Evolutionary conservation across 305 asterid species (phyloP), one percentile per base, ranked within the genome.

Genomic region (Solanum aculeatissimum): DNA sequence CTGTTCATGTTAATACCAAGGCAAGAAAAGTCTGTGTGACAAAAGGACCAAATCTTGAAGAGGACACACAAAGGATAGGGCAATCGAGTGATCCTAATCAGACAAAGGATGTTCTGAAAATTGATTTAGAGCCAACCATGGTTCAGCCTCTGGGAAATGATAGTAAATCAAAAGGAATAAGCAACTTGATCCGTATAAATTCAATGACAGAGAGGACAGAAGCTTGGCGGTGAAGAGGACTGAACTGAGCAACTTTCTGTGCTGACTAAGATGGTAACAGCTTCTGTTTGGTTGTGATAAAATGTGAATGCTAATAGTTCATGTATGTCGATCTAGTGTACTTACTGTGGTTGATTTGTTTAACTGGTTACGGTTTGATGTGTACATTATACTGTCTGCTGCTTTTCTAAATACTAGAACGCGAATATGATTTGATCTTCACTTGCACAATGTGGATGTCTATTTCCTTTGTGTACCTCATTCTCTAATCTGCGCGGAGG

Each of bases 131-230:
- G 89, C 89, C 83, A 75, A 58, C 70, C 60, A 85, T 80, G n/a
- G 87, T 45, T 55, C 87, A 85, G 82, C 87, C 89, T 53, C 57
- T 89, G 60, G 92, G 90, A 84, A 65, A 54, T 54, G 93, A 92
- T 3, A 74, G 77, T 79, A 85, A 78, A 91, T 86, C 88, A 87
- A 92, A 87, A 88, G 96, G 90, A 47, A 83, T 90, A 55, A 93
- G 95, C 95, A 96, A 95, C 77, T 87, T 95, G 94, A 90, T 97
- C 91, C 94, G 95, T 77, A 92, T 95, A 83, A 91, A 93, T 83
- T 93, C 98, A 65, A 85, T 89, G 82, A 90, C 93, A 0, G 96
- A 94, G 91, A 82, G 98, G 85, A 91, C 89, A 55, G 97, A 94
- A 89, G 95, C 97, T 4, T 95, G 99, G 98, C 90, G 98, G 70